Evolutionary conservation across 352 stramenopile species (phyloP).

Genomic region (Aphanomyces invadans): DNA sequence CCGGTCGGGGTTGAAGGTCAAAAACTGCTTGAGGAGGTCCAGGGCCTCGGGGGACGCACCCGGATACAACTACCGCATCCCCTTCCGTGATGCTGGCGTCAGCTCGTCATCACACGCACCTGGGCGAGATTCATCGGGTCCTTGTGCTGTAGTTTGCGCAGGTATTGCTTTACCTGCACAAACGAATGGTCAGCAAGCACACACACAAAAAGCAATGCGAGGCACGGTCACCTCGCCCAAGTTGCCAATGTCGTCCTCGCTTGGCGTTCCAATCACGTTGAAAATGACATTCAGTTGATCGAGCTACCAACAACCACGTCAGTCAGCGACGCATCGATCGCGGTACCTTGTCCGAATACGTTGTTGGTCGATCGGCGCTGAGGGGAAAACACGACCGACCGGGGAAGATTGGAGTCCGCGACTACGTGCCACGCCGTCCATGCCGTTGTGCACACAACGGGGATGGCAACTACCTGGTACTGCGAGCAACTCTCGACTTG

Average conservation of each 20-base stretch:
- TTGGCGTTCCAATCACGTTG: slow-evolving; percentile 59
- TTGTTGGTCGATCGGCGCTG: slow-evolving; percentile 27
- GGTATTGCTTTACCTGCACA: slow-evolving; percentile 65
- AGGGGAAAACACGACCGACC: slow-evolving; percentile 30
- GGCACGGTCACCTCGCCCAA: slow-evolving; percentile 24
- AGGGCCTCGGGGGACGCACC: slow-evolving; percentile 68
- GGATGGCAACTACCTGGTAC: slow-evolving; percentile 26
- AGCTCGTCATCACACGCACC: slow-evolving; percentile 21
- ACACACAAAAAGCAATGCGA: background rate
- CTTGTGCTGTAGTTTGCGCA: slow-evolving; percentile 80
- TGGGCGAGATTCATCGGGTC: slow-evolving; percentile 65
- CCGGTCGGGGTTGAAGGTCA: slow-evolving; percentile 70
- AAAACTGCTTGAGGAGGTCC: slow-evolving; percentile 80
- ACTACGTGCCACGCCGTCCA: too few species aligned
- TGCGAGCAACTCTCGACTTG: slow-evolving; percentile 27
- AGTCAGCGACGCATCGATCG: background rate
- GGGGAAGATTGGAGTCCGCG: slow-evolving; percentile 26
- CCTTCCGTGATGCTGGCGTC: background rate
- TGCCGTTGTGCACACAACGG: too few species aligned
- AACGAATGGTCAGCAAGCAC: too few species aligned
- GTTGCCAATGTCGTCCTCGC: slow-evolving; percentile 35
- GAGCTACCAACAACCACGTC: slow-evolving; percentile 2
- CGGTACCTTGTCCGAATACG: slow-evolving; percentile 29
- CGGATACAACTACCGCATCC: slow-evolving; percentile 78
- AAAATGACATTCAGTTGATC: slow-evolving; percentile 74